These are phyloP conservation scores for Pleurozium schreberi DNA, from an alignment of 225 moss, liverwort and hornwort genomes.

Conservation along the genomic window DNA sequence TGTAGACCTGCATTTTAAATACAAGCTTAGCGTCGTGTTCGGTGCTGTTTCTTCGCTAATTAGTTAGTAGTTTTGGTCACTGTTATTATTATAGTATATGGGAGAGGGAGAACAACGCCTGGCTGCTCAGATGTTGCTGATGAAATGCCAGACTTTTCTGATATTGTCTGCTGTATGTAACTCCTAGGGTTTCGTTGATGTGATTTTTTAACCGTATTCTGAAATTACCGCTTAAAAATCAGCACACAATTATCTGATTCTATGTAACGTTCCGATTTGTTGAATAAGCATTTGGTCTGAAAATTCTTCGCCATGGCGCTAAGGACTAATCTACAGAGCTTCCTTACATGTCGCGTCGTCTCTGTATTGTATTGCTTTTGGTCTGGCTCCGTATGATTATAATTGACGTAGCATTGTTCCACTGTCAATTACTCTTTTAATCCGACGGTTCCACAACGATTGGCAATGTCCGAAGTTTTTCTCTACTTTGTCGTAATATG, in stretches of 20 bases:
- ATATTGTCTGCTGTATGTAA: not conserved
- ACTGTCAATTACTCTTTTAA: not conserved
- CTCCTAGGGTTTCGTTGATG: constrained; percentile 16
- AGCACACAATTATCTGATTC: not conserved
- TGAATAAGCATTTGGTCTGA: not conserved
- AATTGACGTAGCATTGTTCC: not conserved
- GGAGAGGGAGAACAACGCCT: not conserved
- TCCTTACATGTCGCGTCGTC: not conserved
- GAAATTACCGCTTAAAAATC: not conserved
- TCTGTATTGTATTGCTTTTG: not conserved
- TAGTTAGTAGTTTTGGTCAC: not conserved
- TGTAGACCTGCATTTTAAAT: not conserved
- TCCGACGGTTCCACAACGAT: not conserved
- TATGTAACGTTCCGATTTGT: not conserved
- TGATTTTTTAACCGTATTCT: constrained; percentile 1
- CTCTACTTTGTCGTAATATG: not conserved
- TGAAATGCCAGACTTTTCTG: not conserved
- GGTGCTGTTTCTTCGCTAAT: not conserved
- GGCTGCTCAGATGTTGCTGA: not conserved
- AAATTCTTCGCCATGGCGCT: not conserved
- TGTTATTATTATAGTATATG: not conserved
- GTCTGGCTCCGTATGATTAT: not conserved
- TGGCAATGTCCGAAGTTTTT: not conserved
- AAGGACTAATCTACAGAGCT: not conserved
- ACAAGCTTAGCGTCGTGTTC: not conserved